Percentiles rank a stretch among this genome's conserved stretches.
Conservation (phyloP, 305 asterid genomes). For the Fraxinus platypoda region DNA sequence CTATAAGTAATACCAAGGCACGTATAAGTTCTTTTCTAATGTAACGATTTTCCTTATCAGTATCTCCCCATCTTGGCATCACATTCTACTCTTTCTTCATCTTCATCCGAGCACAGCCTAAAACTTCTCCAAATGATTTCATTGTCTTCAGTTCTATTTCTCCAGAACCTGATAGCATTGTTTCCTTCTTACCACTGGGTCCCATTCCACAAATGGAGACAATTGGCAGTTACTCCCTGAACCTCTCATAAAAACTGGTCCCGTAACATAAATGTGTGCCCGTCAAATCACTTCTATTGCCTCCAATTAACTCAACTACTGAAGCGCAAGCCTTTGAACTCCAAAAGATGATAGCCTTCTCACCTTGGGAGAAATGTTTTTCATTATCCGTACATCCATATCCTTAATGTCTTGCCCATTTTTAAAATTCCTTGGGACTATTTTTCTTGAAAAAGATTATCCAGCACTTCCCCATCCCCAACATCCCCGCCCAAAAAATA, state of each 20-base stretch:
- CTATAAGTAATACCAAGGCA: background rate
- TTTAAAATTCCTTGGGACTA: background rate
- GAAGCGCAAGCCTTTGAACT: background rate
- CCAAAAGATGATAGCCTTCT: background rate
- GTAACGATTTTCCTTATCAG: background rate
- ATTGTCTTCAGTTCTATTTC: background rate
- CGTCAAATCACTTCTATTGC: background rate
- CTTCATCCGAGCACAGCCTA: background rate
- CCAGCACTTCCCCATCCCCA: background rate
- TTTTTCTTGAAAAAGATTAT: background rate
- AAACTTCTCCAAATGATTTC: background rate
- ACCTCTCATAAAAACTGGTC: background rate
- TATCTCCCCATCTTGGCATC: background rate
- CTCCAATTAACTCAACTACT: background rate
- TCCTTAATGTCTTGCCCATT: background rate
- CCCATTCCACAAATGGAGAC: background rate
- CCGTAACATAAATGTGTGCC: background rate
- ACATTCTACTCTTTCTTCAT: background rate
- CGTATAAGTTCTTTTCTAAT: background rate
- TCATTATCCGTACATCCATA: background rate
- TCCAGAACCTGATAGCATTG: background rate
- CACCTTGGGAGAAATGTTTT: conserved; percentile 10
- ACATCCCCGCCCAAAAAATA: background rate
- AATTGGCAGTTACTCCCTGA: background rate
- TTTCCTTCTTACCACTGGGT: background rate